Evolutionary conservation across 495 filamentous ascomycete genomes (phyloP).

Genomic region (Hypoxylon trugodes): DNA sequence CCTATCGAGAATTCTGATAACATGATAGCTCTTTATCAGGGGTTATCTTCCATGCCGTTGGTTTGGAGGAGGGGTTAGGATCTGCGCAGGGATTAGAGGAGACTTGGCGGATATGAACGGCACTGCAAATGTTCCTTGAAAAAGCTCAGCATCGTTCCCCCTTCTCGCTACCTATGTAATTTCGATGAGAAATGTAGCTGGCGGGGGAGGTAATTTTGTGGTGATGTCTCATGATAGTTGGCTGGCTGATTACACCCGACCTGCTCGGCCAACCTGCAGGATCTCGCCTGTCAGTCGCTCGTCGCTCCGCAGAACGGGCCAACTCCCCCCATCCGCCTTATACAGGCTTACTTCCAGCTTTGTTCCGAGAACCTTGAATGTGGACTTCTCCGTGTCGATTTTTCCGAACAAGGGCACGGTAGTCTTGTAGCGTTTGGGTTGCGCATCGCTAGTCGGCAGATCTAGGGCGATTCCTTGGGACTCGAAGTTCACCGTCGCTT

Average conservation of each 20-base stretch:
- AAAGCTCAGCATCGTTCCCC: neutral
- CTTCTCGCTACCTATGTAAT: conserved; percentile 1
- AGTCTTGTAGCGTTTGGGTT: conserved; percentile 78
- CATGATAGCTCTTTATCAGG: neutral
- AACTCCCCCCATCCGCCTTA: conserved; percentile 84
- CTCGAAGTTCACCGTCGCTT: conserved; percentile 73
- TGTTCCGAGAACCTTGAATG: conserved; percentile 89
- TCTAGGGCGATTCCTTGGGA: conserved; percentile 71
- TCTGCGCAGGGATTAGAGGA: conserved; percentile 11
- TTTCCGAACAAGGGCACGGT: conserved; percentile 77
- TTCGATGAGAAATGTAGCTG: neutral
- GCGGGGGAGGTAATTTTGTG: neutral
- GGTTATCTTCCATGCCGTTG: neutral
- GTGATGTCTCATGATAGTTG: neutral
- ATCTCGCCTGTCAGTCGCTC: conserved; percentile 81
- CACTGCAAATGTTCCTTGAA: neutral
- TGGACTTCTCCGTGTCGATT: conserved; percentile 77
- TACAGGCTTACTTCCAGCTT: conserved; percentile 88
- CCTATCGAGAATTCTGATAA: neutral
- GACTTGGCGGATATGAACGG: conserved; percentile 1
- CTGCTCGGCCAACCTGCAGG: conserved; percentile 82
- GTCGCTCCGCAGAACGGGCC: conserved; percentile 89
- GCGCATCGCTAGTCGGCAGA: conserved; percentile 79
- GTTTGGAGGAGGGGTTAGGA: conserved; percentile 6
- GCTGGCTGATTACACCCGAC: conserved; percentile 60